These are phyloP conservation scores for Erodium maritimum DNA, from an alignment of 345 rosid genomes.

Conservation along the genomic window DNA sequence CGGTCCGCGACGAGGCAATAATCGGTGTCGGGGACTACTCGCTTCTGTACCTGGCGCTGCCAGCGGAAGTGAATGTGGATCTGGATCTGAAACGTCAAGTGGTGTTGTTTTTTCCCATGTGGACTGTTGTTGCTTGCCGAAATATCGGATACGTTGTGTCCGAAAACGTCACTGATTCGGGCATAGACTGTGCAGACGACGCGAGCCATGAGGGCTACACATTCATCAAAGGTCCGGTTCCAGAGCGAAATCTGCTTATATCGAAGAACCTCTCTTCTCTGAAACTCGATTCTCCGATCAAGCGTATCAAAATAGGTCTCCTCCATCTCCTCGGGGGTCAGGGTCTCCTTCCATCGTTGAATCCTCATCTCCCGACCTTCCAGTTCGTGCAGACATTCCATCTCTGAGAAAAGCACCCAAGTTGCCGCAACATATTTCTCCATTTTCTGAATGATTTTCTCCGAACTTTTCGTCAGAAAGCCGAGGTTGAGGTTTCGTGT, in stretches of 20 bases:
- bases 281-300: constrained; percentile 21
- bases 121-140: not conserved
- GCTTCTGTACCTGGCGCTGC: not conserved
- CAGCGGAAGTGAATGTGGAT: not conserved
- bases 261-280: constrained; percentile 20
- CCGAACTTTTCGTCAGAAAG: constrained; percentile 10
- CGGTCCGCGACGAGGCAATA: constrained; percentile 3
- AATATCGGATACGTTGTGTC: constrained; percentile 12
- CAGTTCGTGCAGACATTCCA: constrained; percentile 23
- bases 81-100: not conserved
- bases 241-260: constrained; percentile 30
- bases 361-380: constrained; percentile 31
- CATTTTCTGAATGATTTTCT: constrained; percentile 23
- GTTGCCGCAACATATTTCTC: constrained; percentile 24
- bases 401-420: constrained; percentile 17
- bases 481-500: constrained; percentile 8
- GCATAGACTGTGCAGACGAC: constrained; percentile 15
- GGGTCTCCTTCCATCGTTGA: constrained; percentile 15
- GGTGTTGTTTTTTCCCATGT: not conserved
- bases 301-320: constrained; percentile 15
- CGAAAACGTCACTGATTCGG: constrained; percentile 27
- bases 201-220: constrained; percentile 22
- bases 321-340: not conserved
- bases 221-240: constrained; percentile 28
- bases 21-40: constrained; percentile 17